Base-by-base conservation (phyloP, 257 asterid species). In the Fraxinus cuspidata region DNA sequence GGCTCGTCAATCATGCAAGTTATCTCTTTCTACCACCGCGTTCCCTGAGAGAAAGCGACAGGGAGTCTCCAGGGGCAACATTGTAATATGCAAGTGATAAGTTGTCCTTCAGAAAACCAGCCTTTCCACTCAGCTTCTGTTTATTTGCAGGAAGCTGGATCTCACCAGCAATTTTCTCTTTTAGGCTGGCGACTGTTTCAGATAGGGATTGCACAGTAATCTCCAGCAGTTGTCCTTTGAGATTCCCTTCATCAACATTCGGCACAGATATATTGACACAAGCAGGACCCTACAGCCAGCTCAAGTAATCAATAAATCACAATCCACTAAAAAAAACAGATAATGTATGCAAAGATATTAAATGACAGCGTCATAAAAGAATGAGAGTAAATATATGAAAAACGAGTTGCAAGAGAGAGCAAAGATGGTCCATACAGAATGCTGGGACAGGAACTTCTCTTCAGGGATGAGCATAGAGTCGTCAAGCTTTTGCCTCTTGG, bases 11-110 rank as follows among this genome's bases (percentile, higher is more conserved):
- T 19, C 44, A 76, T 37, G 75, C 40, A 75, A 85, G 80, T 94
- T 91, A 94, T 90, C 98, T 91, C 94, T 93, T 95, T 86, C 97
- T 92, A 76, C 99, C 97, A 87, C 98, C 99, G 86, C 99, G 99
- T 77, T 95, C 99, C 84, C 97, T 90, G 37, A 92, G 93, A 80
- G 99, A 91, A 31, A 95, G 98, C 58, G 89, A 74, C 28, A 95
- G 91, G 8, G 90, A 29, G 58, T 91, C 99, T 83, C 96, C 96
- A 28, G 96, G 83, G 34, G 73, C 86, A 81, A 93, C 86, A 79
- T 95, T 95, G 88, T 95, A 95, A 86, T 92, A 87, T 8, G 99
- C 99, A 85, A 95, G 97, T 3, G 99, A 91, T 37, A 92, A 81
- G 82, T 94, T 94, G 83, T 94, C 99, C 91, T 90, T 92, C 86